These are phyloP conservation scores for Vinca minor DNA, from an alignment of 257 asterid species.

Conservation along the genomic window DNA sequence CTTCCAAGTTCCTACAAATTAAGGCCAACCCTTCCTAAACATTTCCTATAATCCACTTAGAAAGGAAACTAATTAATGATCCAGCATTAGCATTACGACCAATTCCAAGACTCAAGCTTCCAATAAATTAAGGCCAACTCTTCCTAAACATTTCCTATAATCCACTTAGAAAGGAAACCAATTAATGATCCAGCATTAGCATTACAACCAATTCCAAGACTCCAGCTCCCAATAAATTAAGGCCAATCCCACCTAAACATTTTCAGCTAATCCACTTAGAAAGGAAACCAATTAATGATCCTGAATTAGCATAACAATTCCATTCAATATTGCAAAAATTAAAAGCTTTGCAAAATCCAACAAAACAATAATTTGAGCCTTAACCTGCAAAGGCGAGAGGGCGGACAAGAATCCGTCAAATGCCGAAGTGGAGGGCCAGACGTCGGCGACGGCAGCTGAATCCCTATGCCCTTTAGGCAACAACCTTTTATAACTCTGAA, in stretches of 20 bases:
- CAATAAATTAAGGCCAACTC: too few species aligned
- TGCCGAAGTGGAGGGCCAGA: conserved; percentile 89
- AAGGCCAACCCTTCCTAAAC: neutral
- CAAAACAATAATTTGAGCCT: neutral
- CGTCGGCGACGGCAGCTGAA: conserved; percentile 94
- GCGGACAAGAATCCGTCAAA: conserved; percentile 80
- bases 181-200: too few species aligned
- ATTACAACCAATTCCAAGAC: too few species aligned
- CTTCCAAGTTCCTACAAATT: neutral
- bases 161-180: too few species aligned
- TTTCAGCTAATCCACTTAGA: neutral
- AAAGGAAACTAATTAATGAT: neutral
- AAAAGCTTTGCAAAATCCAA: neutral
- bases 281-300: neutral
- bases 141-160: too few species aligned
- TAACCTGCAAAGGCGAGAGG: conserved; percentile 74
- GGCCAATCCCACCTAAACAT: neutral
- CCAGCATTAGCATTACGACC: neutral
- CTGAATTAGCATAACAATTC: neutral
- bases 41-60: neutral
- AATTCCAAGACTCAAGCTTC: too few species aligned
- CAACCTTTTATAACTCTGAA: conserved; percentile 76
- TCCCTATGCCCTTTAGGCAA: conserved; percentile 83
- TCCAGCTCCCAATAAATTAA: neutral
- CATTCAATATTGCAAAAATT: neutral